Evolutionary conservation across 805 yeast genomes (phyloP).

Genomic region (Ogataea ramenticola): DNA sequence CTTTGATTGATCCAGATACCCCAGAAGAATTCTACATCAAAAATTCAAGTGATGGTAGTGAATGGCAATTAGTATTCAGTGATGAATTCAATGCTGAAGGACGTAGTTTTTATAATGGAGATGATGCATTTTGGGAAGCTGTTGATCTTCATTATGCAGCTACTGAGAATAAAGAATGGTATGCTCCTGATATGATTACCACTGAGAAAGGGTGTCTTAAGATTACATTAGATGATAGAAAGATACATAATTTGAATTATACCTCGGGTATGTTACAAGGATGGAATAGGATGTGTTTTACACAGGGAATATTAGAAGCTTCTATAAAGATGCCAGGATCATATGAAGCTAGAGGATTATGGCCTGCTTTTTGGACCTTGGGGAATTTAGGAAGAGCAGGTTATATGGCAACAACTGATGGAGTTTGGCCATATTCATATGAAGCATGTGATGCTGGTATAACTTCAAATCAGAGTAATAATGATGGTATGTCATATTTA

Average conservation of each 20-base stretch:
- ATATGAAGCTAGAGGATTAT: conserved; percentile 73
- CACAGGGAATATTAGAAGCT: conserved; percentile 74
- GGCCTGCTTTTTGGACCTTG: conserved; percentile 97
- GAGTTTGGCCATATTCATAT: conserved; percentile 93
- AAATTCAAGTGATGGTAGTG: conserved; percentile 50
- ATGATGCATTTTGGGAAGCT: conserved; percentile 88
- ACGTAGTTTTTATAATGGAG: conserved; percentile 82
- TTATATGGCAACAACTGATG: conserved; percentile 77
- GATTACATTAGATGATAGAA: conserved; percentile 72
- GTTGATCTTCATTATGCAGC: conserved; percentile 81
- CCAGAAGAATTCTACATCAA: conserved; percentile 41
- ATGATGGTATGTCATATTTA: conserved; percentile 81
- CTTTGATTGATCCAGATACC: conserved; percentile 67
- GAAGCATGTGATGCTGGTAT: conserved; percentile 89
- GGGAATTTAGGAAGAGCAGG: conserved; percentile 94
- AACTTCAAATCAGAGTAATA: conserved; percentile 85
- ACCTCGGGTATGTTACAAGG: conserved; percentile 89
- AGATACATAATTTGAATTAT: conserved; percentile 72
- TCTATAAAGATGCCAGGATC: conserved; percentile 74
- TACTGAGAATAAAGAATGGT: conserved; percentile 90
- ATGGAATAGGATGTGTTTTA: conserved; percentile 88
- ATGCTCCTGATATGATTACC: conserved; percentile 81
- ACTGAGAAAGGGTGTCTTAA: conserved; percentile 68
- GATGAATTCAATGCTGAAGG: conserved; percentile 92
- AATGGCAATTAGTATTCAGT: conserved; percentile 75